Evolutionary conservation across 768 basidiomycete species (phyloP), one percentile per base, ranked within the genome.

Genomic region (Gloeopeniophorella convolvens): DNA sequence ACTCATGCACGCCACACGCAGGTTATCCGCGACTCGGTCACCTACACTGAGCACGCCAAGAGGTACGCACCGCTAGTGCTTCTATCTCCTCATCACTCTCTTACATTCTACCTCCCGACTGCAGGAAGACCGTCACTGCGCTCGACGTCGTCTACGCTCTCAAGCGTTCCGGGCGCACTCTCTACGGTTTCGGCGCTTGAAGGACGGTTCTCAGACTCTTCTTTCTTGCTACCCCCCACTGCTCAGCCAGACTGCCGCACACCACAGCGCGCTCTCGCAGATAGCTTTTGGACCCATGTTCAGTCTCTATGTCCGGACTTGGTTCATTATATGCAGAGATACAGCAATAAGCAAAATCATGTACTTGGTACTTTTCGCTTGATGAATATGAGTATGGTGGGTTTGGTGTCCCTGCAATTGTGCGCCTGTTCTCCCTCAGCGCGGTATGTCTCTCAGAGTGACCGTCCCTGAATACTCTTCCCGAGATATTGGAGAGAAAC

Each of bases 1-100:
- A 34, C 28, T 26, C 24, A n/a, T 18, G 15, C n/a, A 13, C 16
- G n/a, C 35, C 12, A 15, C n/a, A 7, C 15, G 5, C 26, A 62
- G 60, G 63, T 77, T 61, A 75, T 78, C 63, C 70, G 74, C 42
- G 76, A 77, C 64, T 74, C 75, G 18, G 75, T 78, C 61, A 80
- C 80, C 52, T 80, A 82, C 75, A 80, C 79, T 52, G 80, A 82
- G 65, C 79, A 80, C 72, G 77, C 79, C 50, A 80, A 80, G 69
- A 66, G 76, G 65, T 66, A 34, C 27, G 57, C 46, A n/a, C n/a
- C n/a, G n/a, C n/a, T n/a, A n/a, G n/a, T n/a, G n/a, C n/a, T 1
- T 26, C 18, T 21, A 24, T 20, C 23, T 35, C 24, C n/a, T 12
- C 26, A 15, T 33, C 20, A 12, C 13, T 41, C 16, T 39, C 31